Conservation (phyloP, 2,329 filamentous ascomycete genomes). For the Metarhizium sp. region DNA sequence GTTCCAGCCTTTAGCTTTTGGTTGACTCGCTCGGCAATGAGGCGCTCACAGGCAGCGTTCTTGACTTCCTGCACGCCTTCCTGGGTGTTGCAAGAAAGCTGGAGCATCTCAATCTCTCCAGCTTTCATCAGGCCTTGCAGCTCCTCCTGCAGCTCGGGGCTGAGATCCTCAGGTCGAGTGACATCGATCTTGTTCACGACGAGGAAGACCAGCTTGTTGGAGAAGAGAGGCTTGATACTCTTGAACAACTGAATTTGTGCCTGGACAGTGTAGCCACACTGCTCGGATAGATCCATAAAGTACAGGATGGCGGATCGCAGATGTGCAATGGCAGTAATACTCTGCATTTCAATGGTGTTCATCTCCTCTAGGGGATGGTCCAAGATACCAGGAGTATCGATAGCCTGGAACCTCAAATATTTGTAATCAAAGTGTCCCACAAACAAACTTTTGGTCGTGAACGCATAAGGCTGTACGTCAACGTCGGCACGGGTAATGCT, state of each 20-base stretch:
- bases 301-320: constrained; percentile 90
- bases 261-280: constrained; percentile 88
- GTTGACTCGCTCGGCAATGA: constrained; percentile 86
- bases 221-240: constrained; percentile 93
- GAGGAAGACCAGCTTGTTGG: constrained; percentile 94
- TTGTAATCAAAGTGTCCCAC: constrained; percentile 98
- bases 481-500: constrained; percentile 91
- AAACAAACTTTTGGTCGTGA: constrained; percentile 95
- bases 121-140: constrained; percentile 74
- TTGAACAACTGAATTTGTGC: constrained; percentile 93
- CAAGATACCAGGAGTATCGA: constrained; percentile 96
- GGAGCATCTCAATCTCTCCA: constrained; percentile 84
- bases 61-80: constrained; percentile 93
- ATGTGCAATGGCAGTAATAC: constrained; percentile 95
- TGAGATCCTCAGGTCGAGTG: constrained; percentile 75
- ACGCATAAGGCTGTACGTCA: constrained; percentile 94
- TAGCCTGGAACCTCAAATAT: constrained; percentile 54
- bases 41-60: constrained; percentile 85
- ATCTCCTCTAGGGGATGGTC: constrained; percentile 98
- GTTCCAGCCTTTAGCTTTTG: constrained; percentile 95
- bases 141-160: constrained; percentile 66
- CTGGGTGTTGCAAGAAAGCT: constrained; percentile 88
- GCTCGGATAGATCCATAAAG: constrained; percentile 96
- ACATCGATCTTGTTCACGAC: constrained; percentile 99
- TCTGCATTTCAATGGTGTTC: constrained; percentile 99